These are phyloP conservation scores for Blastobotrys indianensis DNA, from an alignment of 1,139 yeast genomes.

Conservation along the genomic window DNA sequence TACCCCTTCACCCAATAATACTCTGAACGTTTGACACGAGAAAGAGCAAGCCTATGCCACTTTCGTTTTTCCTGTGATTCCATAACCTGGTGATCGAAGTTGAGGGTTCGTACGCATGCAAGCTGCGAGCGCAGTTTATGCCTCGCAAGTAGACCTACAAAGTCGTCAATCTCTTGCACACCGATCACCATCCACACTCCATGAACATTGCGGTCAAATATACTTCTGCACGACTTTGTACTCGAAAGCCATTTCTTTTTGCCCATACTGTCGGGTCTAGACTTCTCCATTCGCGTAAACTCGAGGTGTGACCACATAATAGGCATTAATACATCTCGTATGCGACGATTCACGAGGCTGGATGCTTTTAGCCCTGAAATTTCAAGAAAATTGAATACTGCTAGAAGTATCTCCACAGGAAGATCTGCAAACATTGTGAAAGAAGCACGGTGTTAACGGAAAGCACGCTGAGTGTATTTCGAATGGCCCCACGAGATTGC, in stretches of 20 bases:
- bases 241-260: background rate
- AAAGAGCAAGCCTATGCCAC: too few relatives aligned
- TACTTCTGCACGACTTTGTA: constrained; percentile 3
- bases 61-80: too few relatives aligned
- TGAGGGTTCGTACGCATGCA: constrained; percentile 4
- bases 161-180: background rate
- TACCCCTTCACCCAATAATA: background rate
- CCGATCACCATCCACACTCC: constrained; percentile 8
- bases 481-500: too few relatives aligned
- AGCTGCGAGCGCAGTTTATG: constrained; percentile 3
- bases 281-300: constrained; percentile 2
- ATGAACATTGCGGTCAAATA: background rate
- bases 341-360: constrained; percentile 2
- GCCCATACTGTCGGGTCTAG: background rate
- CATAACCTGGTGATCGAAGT: constrained; percentile 7
- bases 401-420: constrained; percentile 9
- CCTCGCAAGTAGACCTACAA: background rate
- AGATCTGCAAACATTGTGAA: constrained; percentile 3
- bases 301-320: constrained; percentile 8
- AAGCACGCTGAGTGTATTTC: too few relatives aligned
- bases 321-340: constrained; percentile 6
- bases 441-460: too few relatives aligned
- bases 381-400: background rate
- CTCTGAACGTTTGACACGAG: background rate
- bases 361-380: constrained; percentile 2